Evolutionary conservation across 345 rosid genomes (phyloP).

Genomic region (Alliaria petiolata): DNA sequence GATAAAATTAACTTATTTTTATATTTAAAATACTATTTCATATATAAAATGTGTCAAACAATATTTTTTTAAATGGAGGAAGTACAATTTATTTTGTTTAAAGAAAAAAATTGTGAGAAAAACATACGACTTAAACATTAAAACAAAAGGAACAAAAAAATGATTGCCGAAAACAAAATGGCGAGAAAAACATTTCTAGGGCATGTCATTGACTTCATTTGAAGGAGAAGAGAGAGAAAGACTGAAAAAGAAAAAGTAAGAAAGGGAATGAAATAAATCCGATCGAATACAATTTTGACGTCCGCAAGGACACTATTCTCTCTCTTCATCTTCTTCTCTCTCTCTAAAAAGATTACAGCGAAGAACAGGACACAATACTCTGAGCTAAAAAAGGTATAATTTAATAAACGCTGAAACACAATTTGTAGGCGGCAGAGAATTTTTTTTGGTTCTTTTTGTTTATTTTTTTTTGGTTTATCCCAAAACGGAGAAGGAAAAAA

Average conservation of each 20-base stretch:
- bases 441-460: conserved; percentile 15
- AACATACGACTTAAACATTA: neutral
- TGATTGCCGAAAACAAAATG: neutral
- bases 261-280: conserved; percentile 54
- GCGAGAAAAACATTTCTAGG: conserved; percentile 9
- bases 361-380: conserved; percentile 48
- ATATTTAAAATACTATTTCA: too few species aligned
- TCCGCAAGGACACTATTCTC: conserved; percentile 75
- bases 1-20: too few species aligned
- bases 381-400: conserved; percentile 18
- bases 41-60: too few species aligned
- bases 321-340: conserved; percentile 35
- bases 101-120: too few species aligned
- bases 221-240: conserved; percentile 27
- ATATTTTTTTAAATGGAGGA: too few species aligned
- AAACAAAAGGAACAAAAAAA: neutral
- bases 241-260: conserved; percentile 29
- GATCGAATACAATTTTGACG: conserved; percentile 82
- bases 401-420: conserved; percentile 10
- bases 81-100: too few species aligned
- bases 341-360: conserved; percentile 47
- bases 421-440: conserved; percentile 25
- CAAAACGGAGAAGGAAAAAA: neutral
- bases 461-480: conserved; percentile 10
- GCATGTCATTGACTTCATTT: conserved; percentile 49